Evolutionary conservation across 2,329 filamentous ascomycete genomes (phyloP), one percentile per base, ranked within the genome.

Genomic region (Neofusicoccum sp.): DNA sequence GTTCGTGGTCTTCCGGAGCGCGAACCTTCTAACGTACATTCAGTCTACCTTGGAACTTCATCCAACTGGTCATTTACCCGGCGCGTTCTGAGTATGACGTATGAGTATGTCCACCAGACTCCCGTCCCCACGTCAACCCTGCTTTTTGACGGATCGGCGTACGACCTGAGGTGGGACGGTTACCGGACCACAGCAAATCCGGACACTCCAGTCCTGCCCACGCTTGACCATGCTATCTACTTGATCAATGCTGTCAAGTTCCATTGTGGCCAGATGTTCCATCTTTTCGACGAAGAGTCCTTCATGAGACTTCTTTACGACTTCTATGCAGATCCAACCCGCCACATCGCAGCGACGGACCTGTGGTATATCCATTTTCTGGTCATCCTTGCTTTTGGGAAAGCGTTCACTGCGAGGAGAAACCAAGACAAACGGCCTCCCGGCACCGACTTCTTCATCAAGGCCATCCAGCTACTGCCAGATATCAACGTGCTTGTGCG

Each of bases 221-320:
- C 78, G 1, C 71, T 80, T 0, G 82, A 85, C 65, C 78, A 80
- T 64, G 79, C 80, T 4, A 70, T 81, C 3, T 84, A 80, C 59
- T 68, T 85, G 3, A 80, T 84, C 70, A 84, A 83, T 62, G 78
- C 80, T 0, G 81, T 84, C 61, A 84, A 84, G 59, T 85, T 84
- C 44, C 80, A 84, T 62, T 82, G 81, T 59, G 78, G 79, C 3
- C 82, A 83, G 31, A 67, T 84, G 2, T 82, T 83, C 26, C 81
- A 83, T 51, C 69, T 85, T 63, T 83, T 84, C 44, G 81, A 85
- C 26, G 82, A 84, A 51, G 73, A 77, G 9, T 74, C 72, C 0
- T 85, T 84, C 60, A 82, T 82, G 76, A 65, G 64, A 4, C 70
- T 73, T 3, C 68, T 81, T 7, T 70, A 74, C 38, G 65, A 69